Conservation (phyloP, 257 asterid species). For the Eustoma russellianum region DNA sequence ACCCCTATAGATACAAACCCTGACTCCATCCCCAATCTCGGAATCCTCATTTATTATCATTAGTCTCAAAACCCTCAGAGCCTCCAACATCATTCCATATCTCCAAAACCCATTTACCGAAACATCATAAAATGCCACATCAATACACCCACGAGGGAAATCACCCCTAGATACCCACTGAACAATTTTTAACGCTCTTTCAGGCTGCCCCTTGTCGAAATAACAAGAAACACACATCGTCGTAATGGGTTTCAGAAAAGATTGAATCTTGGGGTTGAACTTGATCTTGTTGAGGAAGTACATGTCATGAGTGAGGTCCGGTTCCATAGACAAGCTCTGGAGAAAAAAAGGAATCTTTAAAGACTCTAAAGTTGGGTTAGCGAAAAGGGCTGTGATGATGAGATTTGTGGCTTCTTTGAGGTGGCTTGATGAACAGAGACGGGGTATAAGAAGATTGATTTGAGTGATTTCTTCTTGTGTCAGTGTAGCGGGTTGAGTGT, state of each 20-base stretch:
- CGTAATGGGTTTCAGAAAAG: constrained; percentile 17
- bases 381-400: constrained; percentile 37
- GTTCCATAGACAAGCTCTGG: constrained; percentile 29
- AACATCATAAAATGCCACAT: constrained; percentile 24
- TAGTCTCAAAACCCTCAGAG: constrained; percentile 31
- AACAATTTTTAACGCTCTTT: constrained; percentile 33
- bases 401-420: constrained; percentile 39
- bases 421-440: constrained; percentile 41
- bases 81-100: constrained; percentile 32
- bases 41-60: constrained; percentile 31
- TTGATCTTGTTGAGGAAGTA: constrained; percentile 50
- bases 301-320: constrained; percentile 45
- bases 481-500: constrained; percentile 5
- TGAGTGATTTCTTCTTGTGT: constrained; percentile 33
- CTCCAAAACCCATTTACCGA: constrained; percentile 38
- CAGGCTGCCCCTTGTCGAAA: constrained; percentile 24
- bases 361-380: constrained; percentile 34
- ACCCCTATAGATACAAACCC: constrained; percentile 28
- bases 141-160: constrained; percentile 25
- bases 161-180: constrained; percentile 46
- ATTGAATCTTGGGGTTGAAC: constrained; percentile 17
- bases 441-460: constrained; percentile 43
- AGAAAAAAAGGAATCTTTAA: constrained; percentile 32
- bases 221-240: constrained; percentile 27
- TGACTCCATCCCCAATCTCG: constrained; percentile 25